Evolutionary conservation across 2,329 filamentous ascomycete species (phyloP).

Genomic region (Dactylellina drechsleri): DNA sequence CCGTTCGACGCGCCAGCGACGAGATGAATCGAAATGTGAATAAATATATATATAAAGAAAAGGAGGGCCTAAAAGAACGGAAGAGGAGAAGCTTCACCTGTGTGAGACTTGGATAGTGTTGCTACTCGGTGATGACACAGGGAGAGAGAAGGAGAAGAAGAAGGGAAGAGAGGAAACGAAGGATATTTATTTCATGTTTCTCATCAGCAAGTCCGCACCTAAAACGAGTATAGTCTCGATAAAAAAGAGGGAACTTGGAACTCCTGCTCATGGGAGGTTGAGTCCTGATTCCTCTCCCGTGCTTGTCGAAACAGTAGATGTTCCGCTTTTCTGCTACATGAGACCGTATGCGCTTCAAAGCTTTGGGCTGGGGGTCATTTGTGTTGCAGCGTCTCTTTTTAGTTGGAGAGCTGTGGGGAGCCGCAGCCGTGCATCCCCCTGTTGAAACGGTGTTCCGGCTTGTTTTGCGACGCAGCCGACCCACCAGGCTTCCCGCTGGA

Average conservation of each 20-base stretch:
- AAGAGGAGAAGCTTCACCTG: conserved; percentile 44
- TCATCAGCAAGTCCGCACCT: not conserved
- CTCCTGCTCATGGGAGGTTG: not conserved
- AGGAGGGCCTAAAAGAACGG: conserved; percentile 35
- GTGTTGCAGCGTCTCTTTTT: conserved; percentile 3
- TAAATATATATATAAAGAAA: conserved; percentile 7
- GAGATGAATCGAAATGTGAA: conserved; percentile 38
- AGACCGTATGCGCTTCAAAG: conserved; percentile 37
- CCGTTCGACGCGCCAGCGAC: conserved; percentile 53
- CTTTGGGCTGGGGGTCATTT: conserved; percentile 10
- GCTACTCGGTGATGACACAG: conserved; percentile 47
- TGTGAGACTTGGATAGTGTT: conserved; percentile 38
- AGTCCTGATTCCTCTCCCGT: not conserved
- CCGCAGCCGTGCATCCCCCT: not conserved
- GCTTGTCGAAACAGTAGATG: conserved; percentile 36
- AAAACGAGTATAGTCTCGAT: not conserved
- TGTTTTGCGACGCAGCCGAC: conserved; percentile 26
- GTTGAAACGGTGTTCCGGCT: conserved; percentile 30
- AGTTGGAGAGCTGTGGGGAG: too few species aligned
- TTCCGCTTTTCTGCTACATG: conserved; percentile 34
- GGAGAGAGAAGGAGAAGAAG: conserved; percentile 17
- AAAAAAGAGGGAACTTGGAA: not conserved
- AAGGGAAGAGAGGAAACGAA: conserved; percentile 4
- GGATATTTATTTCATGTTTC: conserved; percentile 28
- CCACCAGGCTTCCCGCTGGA: not conserved